Conservation (phyloP, 148 eudicot species). For the Rhododendron vialii region DNA sequence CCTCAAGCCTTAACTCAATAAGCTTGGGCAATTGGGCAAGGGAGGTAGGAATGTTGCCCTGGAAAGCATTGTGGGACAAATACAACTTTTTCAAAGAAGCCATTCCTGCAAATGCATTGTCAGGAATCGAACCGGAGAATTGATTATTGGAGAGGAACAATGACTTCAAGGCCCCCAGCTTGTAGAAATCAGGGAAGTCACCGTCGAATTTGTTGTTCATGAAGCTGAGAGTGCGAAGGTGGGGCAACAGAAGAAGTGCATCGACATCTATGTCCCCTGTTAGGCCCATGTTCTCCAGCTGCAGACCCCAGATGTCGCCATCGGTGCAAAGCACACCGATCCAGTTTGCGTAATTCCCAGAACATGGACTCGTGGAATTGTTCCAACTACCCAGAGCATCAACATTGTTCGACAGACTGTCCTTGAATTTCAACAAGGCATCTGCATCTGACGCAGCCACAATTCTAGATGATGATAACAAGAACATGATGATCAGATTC, state of each 20-base stretch:
- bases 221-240: slow-evolving; percentile 54
- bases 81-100: slow-evolving; percentile 52
- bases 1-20: slow-evolving; percentile 52
- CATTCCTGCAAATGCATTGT: slow-evolving; percentile 70
- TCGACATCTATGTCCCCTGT: slow-evolving; percentile 53
- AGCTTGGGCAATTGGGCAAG: slow-evolving; percentile 44
- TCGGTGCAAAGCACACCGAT: slow-evolving; percentile 45
- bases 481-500: background rate
- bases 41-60: slow-evolving; percentile 62
- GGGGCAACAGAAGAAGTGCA: slow-evolving; percentile 34
- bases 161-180: slow-evolving; percentile 39
- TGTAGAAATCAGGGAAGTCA: slow-evolving; percentile 43
- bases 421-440: slow-evolving; percentile 55
- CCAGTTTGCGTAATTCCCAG: slow-evolving; percentile 46
- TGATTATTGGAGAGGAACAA: slow-evolving; percentile 54
- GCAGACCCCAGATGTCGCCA: slow-evolving; percentile 64
- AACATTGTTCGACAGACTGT: slow-evolving; percentile 23
- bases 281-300: slow-evolving; percentile 59
- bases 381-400: slow-evolving; percentile 52
- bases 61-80: slow-evolving; percentile 52
- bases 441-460: slow-evolving; percentile 20
- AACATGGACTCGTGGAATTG: slow-evolving; percentile 42
- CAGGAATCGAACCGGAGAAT: slow-evolving; percentile 57
- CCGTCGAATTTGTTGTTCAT: slow-evolving; percentile 62
- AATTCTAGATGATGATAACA: background rate